These are phyloP conservation scores for Lasiosphaeriaceae sp. DNA, from an alignment of 495 filamentous ascomycete species.

Conservation along the genomic window DNA sequence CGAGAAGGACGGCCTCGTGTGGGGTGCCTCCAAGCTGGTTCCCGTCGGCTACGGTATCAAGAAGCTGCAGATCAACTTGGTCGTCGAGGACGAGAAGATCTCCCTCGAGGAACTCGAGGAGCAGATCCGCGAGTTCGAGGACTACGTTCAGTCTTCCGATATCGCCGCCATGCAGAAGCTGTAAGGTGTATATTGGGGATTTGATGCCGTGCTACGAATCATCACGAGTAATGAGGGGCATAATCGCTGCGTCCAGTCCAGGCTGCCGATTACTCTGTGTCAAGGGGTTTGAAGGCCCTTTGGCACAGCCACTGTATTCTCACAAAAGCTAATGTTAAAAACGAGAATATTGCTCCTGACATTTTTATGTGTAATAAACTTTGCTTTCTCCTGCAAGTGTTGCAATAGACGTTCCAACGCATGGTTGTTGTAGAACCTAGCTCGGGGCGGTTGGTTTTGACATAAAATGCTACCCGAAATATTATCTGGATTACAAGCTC, in stretches of 20 bases:
- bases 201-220: slow-evolving; percentile 21
- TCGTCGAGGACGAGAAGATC: slow-evolving; percentile 96
- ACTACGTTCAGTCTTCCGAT: slow-evolving; percentile 95
- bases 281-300: neutral
- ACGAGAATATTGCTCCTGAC: no score
- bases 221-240: slow-evolving; percentile 21
- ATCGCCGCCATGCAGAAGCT: slow-evolving; percentile 56
- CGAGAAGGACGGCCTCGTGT: slow-evolving; percentile 89
- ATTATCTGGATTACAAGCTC: no score
- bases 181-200: slow-evolving; percentile 17
- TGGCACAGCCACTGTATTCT: neutral
- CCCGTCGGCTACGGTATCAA: slow-evolving; percentile 95
- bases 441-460: no score
- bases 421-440: no score
- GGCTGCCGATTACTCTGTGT: neutral
- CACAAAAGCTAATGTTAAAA: neutral
- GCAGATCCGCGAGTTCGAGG: slow-evolving; percentile 78
- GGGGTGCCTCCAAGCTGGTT: slow-evolving; percentile 89
- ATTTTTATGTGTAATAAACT: no score
- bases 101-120: slow-evolving; percentile 82
- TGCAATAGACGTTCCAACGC: no score
- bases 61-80: slow-evolving; percentile 98
- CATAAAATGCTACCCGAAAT: no score
- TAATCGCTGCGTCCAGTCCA: neutral
- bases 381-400: no score